Conservation (phyloP, 2,329 filamentous ascomycete species). For the Xylariaceae sp. region DNA sequence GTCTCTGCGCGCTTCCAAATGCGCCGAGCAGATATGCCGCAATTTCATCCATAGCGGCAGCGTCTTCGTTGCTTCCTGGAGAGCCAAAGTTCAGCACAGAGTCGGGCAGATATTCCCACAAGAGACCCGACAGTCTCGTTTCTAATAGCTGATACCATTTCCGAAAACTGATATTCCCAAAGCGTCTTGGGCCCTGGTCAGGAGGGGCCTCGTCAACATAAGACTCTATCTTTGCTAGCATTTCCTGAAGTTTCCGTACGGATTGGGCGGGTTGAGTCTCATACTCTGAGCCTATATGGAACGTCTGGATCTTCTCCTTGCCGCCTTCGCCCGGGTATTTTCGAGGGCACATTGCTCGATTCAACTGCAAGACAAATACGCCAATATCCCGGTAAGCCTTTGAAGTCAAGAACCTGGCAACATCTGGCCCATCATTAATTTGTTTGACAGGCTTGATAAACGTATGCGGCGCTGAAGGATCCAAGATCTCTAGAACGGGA, state of each 20-base stretch:
- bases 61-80: constrained; percentile 32
- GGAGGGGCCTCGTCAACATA: constrained; percentile 81
- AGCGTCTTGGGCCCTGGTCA: constrained; percentile 81
- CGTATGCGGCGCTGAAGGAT: constrained; percentile 49
- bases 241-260: constrained; percentile 64
- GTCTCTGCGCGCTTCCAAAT: constrained; percentile 84
- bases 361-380: constrained; percentile 86
- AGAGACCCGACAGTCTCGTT: constrained; percentile 56
- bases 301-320: constrained; percentile 49
- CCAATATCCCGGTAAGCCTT: constrained; percentile 86
- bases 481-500: constrained; percentile 51
- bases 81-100: constrained; percentile 35
- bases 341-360: constrained; percentile 79
- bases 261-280: constrained; percentile 52
- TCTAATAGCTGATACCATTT: constrained; percentile 77
- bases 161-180: constrained; percentile 89
- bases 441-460: constrained; percentile 75
- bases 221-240: constrained; percentile 66
- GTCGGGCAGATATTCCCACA: constrained; percentile 58
- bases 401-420: constrained; percentile 76
- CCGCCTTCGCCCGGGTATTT: constrained; percentile 45
- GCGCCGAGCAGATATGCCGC: constrained; percentile 78
- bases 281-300: constrained; percentile 46
- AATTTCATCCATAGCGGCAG: constrained; percentile 67
- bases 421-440: constrained; percentile 85